Base-by-base conservation (phyloP, 2,329 filamentous ascomycete species). In the Colletotrichum lini region DNA sequence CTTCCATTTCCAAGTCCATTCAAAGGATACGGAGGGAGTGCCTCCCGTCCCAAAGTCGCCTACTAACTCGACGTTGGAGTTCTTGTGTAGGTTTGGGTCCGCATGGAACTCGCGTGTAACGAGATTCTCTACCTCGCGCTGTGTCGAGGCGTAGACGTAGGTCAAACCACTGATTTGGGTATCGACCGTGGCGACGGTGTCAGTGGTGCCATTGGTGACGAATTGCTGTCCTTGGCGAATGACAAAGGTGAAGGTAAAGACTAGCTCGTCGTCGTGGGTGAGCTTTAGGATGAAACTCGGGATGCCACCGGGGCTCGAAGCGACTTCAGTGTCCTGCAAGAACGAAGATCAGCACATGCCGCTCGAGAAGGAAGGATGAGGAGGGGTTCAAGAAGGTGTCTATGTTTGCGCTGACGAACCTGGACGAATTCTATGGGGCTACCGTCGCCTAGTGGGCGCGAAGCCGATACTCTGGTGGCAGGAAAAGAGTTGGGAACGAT, bases 1-100 rank as follows among this genome's bases (percentile, higher is more conserved):
- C 79, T 93, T 94, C 95, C 96, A 99, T 85, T 93, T 96, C 96
- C 96, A 99, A 9, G 92, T 92, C 95, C 96, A 99, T 74, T 96
- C 93, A 79, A 98, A 98, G 44, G 94, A 91, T 40, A 97, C 92
- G 2, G 94, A 96, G 8, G 92, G 86, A 77, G 87, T 94, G n/a
- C 96, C 95, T 42, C 88, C 91, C 0, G 96, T 99, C 3, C 90
- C 88, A 79, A 93, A 98, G 80, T 98, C 95, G 3, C 96, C 96
- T n/a, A 99, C 92, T 54, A 98, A 87, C 78, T 97, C 93, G 49
- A 99, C 96, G 79, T 98, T 98, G 65, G 95, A 89, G 79, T 98
- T 98, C 80, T 97, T 98, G 85, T 99, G 96, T 67, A 99, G 86
- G 78, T 99, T 99, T 0, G 96, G 96, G 78, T 99, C 95, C 75